Evolutionary conservation across 2,329 filamentous ascomycete genomes (phyloP), one percentile per base, ranked within the genome.

Genomic region (Colletotrichum sp.): DNA sequence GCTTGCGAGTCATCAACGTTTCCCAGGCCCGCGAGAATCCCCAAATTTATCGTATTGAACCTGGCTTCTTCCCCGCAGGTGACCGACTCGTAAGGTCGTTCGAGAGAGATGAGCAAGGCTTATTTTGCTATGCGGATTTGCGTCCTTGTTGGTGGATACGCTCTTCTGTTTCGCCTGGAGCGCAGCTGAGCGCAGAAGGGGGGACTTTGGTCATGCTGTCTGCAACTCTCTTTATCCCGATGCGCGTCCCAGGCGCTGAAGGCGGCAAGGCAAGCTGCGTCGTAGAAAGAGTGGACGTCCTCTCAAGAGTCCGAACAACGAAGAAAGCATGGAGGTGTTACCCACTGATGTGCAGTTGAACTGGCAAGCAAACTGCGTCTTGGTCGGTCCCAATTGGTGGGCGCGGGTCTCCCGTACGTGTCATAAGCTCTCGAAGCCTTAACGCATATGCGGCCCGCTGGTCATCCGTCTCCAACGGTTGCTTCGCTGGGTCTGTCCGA

Each of bases 1-100:
- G 71, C 60, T 66, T 74, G 52, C 75, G 73, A 76, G 73, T 76
- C 73, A 72, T 76, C 63, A 21, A 15, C 8, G 28, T 65, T 55
- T 49, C n/a, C 39, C 26, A 16, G 34, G 55, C 2, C 59, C 32
- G 30, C 62, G 34, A 39, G 18, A 49, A 24, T 57, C 24, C 44
- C 26, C 28, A 24, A 28, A n/a, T 69, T 49, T 30, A 28, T 69
- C 64, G 34, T 76, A 72, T 68, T 36, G 69, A 24, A 16, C 32
- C 57, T 60, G 32, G 52, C 30, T 32, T 39, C 24, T 68, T 49
- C 73, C 69, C 69, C 73, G 64, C 64, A 69, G 55, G 70, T 64
- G 57, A 24, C 30, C 69, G 63, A 68, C 55, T 64, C 57, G 63
- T 64, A 30, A 24, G 18, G 26, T 26, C 55, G 26, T 59, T 26